Percentiles rank a stretch among this genome's conserved stretches.
Evolutionary conservation across 2,329 filamentous ascomycete species (phyloP).

Genomic region (Fusarium xylarioides): DNA sequence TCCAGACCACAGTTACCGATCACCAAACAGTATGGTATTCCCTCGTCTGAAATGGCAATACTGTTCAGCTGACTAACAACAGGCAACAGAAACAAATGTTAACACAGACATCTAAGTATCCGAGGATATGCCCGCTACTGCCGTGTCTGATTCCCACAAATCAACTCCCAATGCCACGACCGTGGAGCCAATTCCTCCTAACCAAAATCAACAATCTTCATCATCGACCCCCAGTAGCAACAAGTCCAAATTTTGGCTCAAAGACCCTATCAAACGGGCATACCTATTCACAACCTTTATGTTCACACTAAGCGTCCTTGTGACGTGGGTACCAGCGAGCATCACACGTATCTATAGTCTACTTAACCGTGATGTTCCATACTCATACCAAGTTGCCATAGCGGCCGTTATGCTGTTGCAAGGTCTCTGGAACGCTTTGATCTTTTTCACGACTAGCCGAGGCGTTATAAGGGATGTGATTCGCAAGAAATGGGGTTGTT

Average conservation of each 20-base stretch:
- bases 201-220: background rate
- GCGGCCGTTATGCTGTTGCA: background rate
- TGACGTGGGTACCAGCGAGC: background rate
- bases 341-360: background rate
- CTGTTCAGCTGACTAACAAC: background rate
- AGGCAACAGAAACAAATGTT: background rate
- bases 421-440: background rate
- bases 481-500: too few species aligned
- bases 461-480: background rate
- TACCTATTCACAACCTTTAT: background rate
- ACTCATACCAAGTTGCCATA: background rate
- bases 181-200: background rate
- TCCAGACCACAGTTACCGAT: background rate
- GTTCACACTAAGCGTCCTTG: background rate
- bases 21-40: background rate
- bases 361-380: background rate
- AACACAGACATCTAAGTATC: fast-evolving
- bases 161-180: background rate
- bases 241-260: background rate
- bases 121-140: fast-evolving
- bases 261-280: background rate
- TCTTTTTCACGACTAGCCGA: background rate
- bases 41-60: fast-evolving
- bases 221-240: fast-evolving
- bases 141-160: background rate